phyloP scores from a whole-genome alignment of 2,329 filamentous ascomycete genomes.

The Oidium heveae region DNA sequence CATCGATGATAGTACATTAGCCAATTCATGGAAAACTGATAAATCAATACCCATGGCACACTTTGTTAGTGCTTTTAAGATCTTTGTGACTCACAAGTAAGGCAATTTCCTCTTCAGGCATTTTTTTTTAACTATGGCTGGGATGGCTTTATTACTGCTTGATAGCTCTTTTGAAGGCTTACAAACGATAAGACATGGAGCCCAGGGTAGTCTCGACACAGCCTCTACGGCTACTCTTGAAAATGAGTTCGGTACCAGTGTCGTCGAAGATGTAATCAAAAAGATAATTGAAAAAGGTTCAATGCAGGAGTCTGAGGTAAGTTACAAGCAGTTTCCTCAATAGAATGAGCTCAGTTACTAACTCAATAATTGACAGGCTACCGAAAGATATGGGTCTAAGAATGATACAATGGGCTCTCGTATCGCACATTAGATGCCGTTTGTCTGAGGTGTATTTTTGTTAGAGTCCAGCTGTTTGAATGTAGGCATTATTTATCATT shows the following conservation, averaged over 20 bases:
- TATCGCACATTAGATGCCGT: background rate
- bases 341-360: background rate
- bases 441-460: background rate
- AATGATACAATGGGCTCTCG: background rate
- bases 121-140: background rate
- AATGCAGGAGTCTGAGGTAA: constrained; percentile 34
- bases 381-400: background rate
- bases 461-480: too few species aligned
- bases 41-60: constrained; percentile 55
- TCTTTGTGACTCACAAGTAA: constrained; percentile 78
- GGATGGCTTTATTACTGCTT: too few species aligned
- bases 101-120: constrained; percentile 14
- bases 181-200: constrained; percentile 40
- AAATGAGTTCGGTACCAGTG: constrained; percentile 63
- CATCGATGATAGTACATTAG: constrained; percentile 31
- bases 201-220: constrained; percentile 51
- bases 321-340: background rate
- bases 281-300: constrained; percentile 57
- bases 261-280: constrained; percentile 59
- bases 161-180: background rate
- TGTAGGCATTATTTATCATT: too few species aligned
- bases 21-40: constrained; percentile 66
- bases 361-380: background rate
- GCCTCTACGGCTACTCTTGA: constrained; percentile 55
- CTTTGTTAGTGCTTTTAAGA: constrained; percentile 68